A percentile compares a stretch with the other conserved stretches of the same genome.
These are phyloP conservation scores for Boehmeria nivea DNA, from an alignment of 306 rosid genomes.

Conservation along the genomic window DNA sequence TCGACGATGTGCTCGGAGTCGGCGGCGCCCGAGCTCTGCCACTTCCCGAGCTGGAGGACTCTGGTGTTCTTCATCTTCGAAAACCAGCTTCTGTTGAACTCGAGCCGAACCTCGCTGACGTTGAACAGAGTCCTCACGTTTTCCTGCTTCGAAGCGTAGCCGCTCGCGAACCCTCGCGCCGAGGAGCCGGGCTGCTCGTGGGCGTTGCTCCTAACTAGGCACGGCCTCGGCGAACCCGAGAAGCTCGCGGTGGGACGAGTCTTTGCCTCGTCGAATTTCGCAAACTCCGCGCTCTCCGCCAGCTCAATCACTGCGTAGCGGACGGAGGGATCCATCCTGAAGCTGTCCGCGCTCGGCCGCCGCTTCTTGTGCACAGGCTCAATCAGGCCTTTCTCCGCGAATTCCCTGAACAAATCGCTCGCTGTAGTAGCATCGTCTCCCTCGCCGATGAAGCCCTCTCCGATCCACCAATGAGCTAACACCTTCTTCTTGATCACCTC, in stretches of 20 bases:
- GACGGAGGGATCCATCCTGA: background rate
- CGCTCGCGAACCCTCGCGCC: background rate
- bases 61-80: slow-evolving; percentile 15
- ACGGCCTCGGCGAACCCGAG: background rate
- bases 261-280: background rate
- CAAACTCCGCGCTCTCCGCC: background rate
- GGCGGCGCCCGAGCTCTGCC: slow-evolving; percentile 1
- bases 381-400: background rate
- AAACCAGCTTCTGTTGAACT: slow-evolving; percentile 13
- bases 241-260: slow-evolving; percentile 14
- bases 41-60: slow-evolving; percentile 21
- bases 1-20: slow-evolving; percentile 2
- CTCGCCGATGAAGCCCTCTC: slow-evolving; percentile 9
- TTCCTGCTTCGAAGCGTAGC: background rate
- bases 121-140: slow-evolving; percentile 10
- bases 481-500: slow-evolving; percentile 19
- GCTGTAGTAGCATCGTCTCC: background rate
- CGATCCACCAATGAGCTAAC: slow-evolving; percentile 25
- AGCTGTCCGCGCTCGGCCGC: slow-evolving; percentile 14
- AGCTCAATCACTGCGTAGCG: background rate
- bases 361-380: slow-evolving; percentile 4
- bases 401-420: background rate
- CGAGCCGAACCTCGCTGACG: slow-evolving; percentile 15
- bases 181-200: slow-evolving; percentile 5
- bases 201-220: slow-evolving; percentile 8